Base-by-base conservation (phyloP, 2,329 filamentous ascomycete genomes). In the Alternaria alternata region DNA sequence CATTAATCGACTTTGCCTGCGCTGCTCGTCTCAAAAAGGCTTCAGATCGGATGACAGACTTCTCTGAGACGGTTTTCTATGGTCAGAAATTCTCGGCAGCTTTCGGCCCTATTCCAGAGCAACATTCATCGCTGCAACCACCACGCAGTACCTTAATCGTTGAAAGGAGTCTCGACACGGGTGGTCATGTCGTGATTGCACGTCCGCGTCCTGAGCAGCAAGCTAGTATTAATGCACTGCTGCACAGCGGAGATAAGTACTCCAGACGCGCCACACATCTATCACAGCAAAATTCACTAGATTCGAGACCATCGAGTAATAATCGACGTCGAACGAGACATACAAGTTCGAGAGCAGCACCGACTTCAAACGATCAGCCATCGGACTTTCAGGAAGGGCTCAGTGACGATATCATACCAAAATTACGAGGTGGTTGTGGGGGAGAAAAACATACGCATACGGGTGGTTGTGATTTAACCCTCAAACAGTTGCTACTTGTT, bases 31-130 rank as follows among this genome's bases (percentile, higher is more conserved):
- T 14, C 28, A 36, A 22, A 41, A 42, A 32, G 22, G 43, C 38
- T 22, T 34, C 12, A 30, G 36, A 56, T 39, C 36, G 14, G 11
- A 56, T n/a, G 28, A 53, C 44, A 22, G 60, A 68, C 14, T 66
- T 52, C 42, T 59, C 64, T 2, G 51, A 57, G 12, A 67, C 66
- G 2, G 54, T 66, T 12, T 63, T 42, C 34, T 63, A 64, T 39
- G 51, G 48, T 2, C 43, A 32, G 32, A 38, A 2, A 9, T 51
- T 47, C 8, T 44, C n/a, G n/a, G 34, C 54, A 2, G 26, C 46
- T 3, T 24, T 52, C 30, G 36, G 55, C 28, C n/a, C 42, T 16
- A 26, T 32, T 24, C 41, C 42, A 32, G 26, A 52, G 12, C 34
- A 49, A 34, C 30, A n/a, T 6, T 24, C 20, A 3, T 26, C 26